Base-by-base conservation (phyloP, 1,284 basidiomycete species). In the Leccinum fuscescens region DNA sequence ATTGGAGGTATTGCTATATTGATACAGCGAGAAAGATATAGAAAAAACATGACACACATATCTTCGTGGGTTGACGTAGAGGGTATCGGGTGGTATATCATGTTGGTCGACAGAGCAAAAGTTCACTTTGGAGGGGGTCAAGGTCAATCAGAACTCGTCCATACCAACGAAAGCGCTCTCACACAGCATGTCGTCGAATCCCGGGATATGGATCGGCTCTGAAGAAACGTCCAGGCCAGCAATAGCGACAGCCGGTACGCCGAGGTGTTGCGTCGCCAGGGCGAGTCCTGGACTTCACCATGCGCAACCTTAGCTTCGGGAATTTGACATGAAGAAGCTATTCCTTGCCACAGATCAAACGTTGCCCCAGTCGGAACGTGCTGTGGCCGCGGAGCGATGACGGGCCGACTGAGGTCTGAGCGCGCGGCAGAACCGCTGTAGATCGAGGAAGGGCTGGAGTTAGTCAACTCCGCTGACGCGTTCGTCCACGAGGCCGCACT, bases 341-440 rank as follows among this genome's bases (percentile, higher is more conserved):
- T 20, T 2, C 71, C 69, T 0, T 59, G 54, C 66, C 75, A 73
- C 54, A 66, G 57, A 8, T 73, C 65, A 50, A 71, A 74, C 2
- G 63, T 37, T 6, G 58, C 17, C 1, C 60, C 64, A 3, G 50
- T 55, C n/a, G 63, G 44, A 1, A 57, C 55, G 22, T 73, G 72
- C 27, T 76, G 76, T 0, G 76, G 73, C 44, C 70, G 69, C 1
- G 77, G 74, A 5, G 76, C 76, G 27, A 68, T 55, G 7, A 78
- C 17, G 0, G 73, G 70, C 0, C 80, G 65, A n/a, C 74, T 67
- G 24, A 69, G 67, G 20, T 79, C 77, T 1, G 79, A 80, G 3
- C 62, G 75, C 0, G 77, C 72, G 0, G 82, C 80, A 0, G 82
- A 83, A 9, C 78, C 77, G 0, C 79, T 79, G 67, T 81, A 80